Conservation (phyloP, 768 basidiomycete genomes). For the Kwoniella dendrophila region DNA sequence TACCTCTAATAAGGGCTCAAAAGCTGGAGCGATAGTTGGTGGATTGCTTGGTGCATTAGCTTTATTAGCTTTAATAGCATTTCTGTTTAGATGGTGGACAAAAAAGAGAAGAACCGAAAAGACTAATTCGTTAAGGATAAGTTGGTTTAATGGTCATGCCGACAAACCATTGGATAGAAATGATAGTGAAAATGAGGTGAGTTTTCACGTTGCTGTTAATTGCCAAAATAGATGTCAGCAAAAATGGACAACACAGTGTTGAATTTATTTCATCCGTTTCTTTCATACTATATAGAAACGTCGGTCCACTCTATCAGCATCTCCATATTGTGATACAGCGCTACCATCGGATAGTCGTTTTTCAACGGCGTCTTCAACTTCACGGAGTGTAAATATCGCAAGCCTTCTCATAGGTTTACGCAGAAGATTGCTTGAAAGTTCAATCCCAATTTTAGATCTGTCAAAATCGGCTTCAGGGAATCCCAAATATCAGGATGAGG, state of each 20-base stretch:
- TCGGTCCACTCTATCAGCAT: background rate
- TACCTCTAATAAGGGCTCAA: slow-evolving; percentile 20
- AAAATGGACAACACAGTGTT: no score
- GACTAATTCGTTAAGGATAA: slow-evolving; percentile 28
- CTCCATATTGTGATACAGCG: background rate
- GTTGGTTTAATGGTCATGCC: slow-evolving; percentile 45
- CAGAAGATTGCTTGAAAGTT: background rate
- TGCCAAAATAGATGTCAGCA: no score
- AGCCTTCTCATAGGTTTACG: slow-evolving; percentile 2
- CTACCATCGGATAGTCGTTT: slow-evolving; percentile 10
- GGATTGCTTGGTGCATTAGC: slow-evolving; percentile 27
- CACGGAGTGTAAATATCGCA: slow-evolving; percentile 7
- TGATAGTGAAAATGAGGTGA: slow-evolving; percentile 17
- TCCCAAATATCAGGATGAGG: no score
- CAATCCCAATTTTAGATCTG: background rate
- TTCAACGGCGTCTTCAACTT: slow-evolving; percentile 9
- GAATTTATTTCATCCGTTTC: no score
- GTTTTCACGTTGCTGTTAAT: background rate
- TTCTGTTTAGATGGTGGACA: slow-evolving; percentile 24
- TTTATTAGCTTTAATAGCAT: slow-evolving; percentile 26
- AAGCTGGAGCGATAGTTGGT: slow-evolving; percentile 33
- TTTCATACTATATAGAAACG: slow-evolving; percentile 4
- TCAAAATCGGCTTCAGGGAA: background rate
- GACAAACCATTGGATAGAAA: no score
- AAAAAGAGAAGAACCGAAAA: slow-evolving; percentile 21